These are phyloP conservation scores for Astrocystis sublimbata DNA, from an alignment of 495 filamentous ascomycete genomes.

Conservation along the genomic window DNA sequence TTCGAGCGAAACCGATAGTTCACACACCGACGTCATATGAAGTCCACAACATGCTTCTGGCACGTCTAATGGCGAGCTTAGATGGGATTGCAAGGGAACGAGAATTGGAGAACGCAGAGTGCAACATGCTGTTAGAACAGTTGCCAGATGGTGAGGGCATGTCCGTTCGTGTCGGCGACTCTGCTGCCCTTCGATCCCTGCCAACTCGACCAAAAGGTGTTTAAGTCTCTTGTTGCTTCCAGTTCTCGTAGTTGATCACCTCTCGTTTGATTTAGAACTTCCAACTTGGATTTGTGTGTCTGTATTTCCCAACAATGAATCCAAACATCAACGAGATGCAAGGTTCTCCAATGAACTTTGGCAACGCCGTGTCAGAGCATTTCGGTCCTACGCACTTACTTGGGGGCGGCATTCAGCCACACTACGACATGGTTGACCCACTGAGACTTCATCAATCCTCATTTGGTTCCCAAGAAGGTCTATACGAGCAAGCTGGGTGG, in stretches of 20 bases:
- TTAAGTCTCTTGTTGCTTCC: not conserved
- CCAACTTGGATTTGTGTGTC: no score
- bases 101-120: not conserved
- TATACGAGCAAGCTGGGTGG: not conserved
- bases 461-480: not conserved
- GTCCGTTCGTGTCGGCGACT: not conserved
- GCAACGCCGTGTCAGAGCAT: no score
- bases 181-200: conserved; percentile 1
- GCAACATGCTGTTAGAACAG: not conserved
- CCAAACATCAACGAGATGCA: not conserved
- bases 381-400: not conserved
- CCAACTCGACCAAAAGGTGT: not conserved
- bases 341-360: not conserved
- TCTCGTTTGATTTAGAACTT: not conserved
- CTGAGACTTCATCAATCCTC: not conserved
- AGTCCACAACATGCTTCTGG: not conserved
- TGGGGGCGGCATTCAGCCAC: not conserved
- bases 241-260: not conserved
- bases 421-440: not conserved
- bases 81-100: not conserved
- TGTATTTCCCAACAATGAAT: not conserved
- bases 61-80: not conserved
- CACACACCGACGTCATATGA: not conserved
- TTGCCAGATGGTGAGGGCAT: not conserved
- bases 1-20: not conserved